A percentile compares a stretch with the other conserved stretches of the same genome.
phyloP scores from a whole-genome alignment of 1,139 yeast species.

The Chernovozyma aurita region DNA sequence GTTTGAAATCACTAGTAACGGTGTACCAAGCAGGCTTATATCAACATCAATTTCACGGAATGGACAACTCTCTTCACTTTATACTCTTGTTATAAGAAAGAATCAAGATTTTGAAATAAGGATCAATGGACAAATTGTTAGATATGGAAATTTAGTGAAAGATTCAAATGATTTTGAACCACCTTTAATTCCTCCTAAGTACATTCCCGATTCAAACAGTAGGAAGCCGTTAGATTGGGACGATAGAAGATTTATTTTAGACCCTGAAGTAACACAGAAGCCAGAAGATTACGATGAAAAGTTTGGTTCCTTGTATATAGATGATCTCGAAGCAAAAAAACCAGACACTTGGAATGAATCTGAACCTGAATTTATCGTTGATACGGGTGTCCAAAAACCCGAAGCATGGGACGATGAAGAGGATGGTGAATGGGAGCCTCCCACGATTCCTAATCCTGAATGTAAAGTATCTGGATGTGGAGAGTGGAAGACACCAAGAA shows the following conservation, averaged over 20 bases:
- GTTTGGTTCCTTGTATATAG: slow-evolving; percentile 49
- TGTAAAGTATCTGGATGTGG: slow-evolving; percentile 84
- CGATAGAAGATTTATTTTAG: slow-evolving; percentile 57
- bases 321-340: slow-evolving; percentile 60
- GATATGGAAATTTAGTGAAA: slow-evolving; percentile 62
- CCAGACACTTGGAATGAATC: slow-evolving; percentile 82
- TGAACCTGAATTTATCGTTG: slow-evolving; percentile 52
- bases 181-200: slow-evolving; percentile 57
- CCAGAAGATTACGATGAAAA: slow-evolving; percentile 81
- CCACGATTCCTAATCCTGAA: slow-evolving; percentile 64
- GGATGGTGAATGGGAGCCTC: slow-evolving; percentile 81
- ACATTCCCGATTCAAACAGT: slow-evolving; percentile 59
- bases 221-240: slow-evolving; percentile 78
- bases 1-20: slow-evolving; percentile 58
- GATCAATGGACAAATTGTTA: slow-evolving; percentile 70
- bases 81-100: slow-evolving; percentile 67
- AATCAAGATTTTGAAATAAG: slow-evolving; percentile 73
- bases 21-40: slow-evolving; percentile 50
- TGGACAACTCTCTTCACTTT: slow-evolving; percentile 57
- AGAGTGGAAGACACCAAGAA: slow-evolving; percentile 49
- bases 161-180: slow-evolving; percentile 52
- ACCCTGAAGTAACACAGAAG: slow-evolving; percentile 57
- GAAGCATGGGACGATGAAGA: slow-evolving; percentile 83
- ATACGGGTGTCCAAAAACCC: slow-evolving; percentile 64
- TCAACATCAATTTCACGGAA: slow-evolving; percentile 63